Percentiles rank a stretch among this genome's conserved stretches.
phyloP scores from a whole-genome alignment of 441 rosid species.

The Gossypium lobatum region DNA sequence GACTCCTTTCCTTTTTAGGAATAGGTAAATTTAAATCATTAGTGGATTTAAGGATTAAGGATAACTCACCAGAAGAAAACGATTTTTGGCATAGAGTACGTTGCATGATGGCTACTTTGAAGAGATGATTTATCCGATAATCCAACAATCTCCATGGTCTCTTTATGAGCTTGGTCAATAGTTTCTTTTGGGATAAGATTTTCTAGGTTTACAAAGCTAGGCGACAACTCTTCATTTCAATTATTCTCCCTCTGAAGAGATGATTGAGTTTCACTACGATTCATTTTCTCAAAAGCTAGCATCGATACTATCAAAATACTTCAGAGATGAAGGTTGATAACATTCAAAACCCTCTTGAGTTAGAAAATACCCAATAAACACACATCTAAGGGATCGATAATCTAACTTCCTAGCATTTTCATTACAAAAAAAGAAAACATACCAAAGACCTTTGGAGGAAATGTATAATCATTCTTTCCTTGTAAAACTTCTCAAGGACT shows the following conservation, averaged over 20 bases:
- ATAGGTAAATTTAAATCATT: not conserved
- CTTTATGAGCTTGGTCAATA: not conserved
- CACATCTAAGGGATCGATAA: not conserved
- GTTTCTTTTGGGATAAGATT: not conserved
- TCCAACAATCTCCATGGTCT: not conserved
- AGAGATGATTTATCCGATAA: too few species aligned
- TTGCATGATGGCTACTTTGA: not conserved
- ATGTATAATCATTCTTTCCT: not conserved
- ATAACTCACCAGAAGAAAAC: not conserved
- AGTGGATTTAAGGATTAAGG: not conserved
- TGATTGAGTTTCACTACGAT: not conserved
- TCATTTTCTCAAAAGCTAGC: not conserved
- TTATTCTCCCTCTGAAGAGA: not conserved
- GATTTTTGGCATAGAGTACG: not conserved
- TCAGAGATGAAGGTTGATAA: not conserved
- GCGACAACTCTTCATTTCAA: not conserved
- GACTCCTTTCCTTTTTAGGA: not conserved
- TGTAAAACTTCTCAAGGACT: not conserved
- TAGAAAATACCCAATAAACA: not conserved
- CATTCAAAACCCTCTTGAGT: not conserved
- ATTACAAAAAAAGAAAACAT: not conserved
- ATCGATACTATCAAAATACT: not conserved
- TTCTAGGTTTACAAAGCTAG: not conserved
- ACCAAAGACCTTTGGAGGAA: not conserved
- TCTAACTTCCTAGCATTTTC: not conserved